Base-by-base conservation (phyloP, 148 eudicot genomes). In the Camellia granthamiana region DNA sequence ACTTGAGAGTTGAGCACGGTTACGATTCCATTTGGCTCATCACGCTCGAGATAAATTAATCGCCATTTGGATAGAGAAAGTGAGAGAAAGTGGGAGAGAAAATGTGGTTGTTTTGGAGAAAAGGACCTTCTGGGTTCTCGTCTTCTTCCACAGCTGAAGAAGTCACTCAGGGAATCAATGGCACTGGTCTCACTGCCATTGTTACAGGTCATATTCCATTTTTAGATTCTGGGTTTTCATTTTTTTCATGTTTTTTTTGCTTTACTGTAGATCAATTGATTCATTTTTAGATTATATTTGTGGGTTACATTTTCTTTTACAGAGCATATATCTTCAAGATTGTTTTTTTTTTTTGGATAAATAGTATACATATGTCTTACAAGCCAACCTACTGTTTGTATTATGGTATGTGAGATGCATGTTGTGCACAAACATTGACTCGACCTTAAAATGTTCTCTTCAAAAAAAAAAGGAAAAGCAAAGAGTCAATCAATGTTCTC, bases 171-270 rank as follows among this genome's bases (percentile, higher is more conserved):
- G 84, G 84, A 72, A 58, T 82, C 60, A 78, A 82, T 23, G 84
- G 84, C 19, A 56, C 78, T 52, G 84, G 81, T 18, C 84, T 77
- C 64, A 82, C 84, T 54, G 81, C 84, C 59, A 72, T 82, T 72
- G 78, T 82, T 78, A 82, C 84, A 49, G 84, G 84, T 82, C 81
- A 87, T 59, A 54, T 10, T 59, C 68, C 2, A 60, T 5, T 59
- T 7, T 60, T 59, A 42, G 62, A 3, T 76, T 43, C 44, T 42
- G 43, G 30, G 21, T 42, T 60, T 41, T 9, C 38, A 30, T 30
- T 30, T 30, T 30, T 30, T 30, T 30, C 38, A 30, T 30, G 1
- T 30, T 30, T 7, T 75, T 75, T 16, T 15, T n/a, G 64, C n/a
- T 23, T 6, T 14, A 14, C 43, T 21, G 49, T 12, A 41, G 42